Percentiles rank a stretch among this genome's conserved stretches.
phyloP scores from a whole-genome alignment of 1,284 basidiomycete genomes.

The Rhodotorula mucilaginosa region DNA sequence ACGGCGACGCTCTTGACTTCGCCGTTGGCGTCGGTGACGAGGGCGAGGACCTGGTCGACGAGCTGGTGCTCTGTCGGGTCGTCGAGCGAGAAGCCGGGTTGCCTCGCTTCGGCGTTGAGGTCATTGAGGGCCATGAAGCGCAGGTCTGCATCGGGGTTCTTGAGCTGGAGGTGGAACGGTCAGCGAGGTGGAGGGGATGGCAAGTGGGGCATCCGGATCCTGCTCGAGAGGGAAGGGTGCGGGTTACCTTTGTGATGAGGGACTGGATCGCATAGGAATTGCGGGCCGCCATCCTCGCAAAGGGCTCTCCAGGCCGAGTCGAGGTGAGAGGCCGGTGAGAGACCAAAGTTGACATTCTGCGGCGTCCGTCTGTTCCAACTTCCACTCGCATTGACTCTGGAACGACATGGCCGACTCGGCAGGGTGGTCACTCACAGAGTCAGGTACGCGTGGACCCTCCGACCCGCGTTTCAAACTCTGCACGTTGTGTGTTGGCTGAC shows the following conservation, averaged over 20 bases:
- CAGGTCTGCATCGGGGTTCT: slow-evolving; percentile 50
- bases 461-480: too few relatives aligned
- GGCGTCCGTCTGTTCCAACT: background rate
- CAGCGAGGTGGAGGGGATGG: background rate
- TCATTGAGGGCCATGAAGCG: slow-evolving; percentile 89
- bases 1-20: slow-evolving; percentile 98
- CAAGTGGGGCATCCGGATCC: background rate
- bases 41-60: slow-evolving; percentile 42
- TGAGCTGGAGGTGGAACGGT: slow-evolving; percentile 27
- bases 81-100: slow-evolving; percentile 66
- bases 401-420: slow-evolving; percentile 15
- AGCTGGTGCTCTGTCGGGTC: slow-evolving; percentile 53
- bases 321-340: background rate
- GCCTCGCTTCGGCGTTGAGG: slow-evolving; percentile 67
- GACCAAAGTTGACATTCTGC: background rate
- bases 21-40: slow-evolving; percentile 73
- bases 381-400: background rate
- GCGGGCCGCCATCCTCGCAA: background rate
- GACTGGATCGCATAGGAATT: slow-evolving; percentile 2
- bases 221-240: too few relatives aligned
- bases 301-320: background rate
- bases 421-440: slow-evolving; percentile 53
- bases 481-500: background rate
- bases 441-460: slow-evolving; percentile 17
- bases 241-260: background rate